Evolutionary conservation across 2,329 filamentous ascomycete genomes (phyloP).

Genomic region (Pseudopyrenochaeta lycopersici): DNA sequence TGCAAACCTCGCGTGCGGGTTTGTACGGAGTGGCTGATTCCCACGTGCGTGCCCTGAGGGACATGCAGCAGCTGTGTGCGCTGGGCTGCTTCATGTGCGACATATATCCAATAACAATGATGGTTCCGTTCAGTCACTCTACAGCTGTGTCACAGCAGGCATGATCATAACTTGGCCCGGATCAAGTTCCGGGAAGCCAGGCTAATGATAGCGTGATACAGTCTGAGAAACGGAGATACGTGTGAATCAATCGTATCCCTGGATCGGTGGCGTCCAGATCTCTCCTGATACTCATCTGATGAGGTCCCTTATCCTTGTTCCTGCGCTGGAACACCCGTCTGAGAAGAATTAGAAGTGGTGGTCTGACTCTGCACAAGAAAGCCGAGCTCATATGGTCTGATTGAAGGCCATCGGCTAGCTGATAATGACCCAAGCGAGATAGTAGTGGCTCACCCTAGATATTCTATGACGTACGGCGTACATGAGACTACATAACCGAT

Average conservation of each 20-base stretch:
- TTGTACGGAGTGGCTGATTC: constrained; percentile 2
- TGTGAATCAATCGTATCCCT: neutral
- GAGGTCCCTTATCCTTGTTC: neutral
- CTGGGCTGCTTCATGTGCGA: neutral
- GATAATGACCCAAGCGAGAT: neutral
- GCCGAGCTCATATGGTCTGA: neutral
- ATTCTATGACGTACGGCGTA: neutral
- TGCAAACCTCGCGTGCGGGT: constrained; percentile 10
- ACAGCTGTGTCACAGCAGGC: neutral
- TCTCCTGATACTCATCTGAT: neutral
- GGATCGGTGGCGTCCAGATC: neutral
- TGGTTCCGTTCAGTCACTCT: neutral
- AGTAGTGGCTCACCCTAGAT: neutral
- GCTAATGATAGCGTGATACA: neutral
- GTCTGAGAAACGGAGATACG: neutral
- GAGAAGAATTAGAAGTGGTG: neutral
- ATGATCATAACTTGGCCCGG: neutral
- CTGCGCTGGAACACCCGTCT: too few relatives aligned
- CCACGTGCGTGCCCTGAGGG: constrained; percentile 5
- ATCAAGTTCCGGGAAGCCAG: neutral
- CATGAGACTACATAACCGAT: neutral
- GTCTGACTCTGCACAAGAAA: neutral
- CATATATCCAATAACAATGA: neutral
- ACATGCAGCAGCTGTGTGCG: neutral
- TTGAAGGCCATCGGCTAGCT: neutral